Evolutionary conservation across 371 early-diverging fungal species (phyloP), one percentile per base, ranked within the genome.

Genomic region (Mortierella sp.): DNA sequence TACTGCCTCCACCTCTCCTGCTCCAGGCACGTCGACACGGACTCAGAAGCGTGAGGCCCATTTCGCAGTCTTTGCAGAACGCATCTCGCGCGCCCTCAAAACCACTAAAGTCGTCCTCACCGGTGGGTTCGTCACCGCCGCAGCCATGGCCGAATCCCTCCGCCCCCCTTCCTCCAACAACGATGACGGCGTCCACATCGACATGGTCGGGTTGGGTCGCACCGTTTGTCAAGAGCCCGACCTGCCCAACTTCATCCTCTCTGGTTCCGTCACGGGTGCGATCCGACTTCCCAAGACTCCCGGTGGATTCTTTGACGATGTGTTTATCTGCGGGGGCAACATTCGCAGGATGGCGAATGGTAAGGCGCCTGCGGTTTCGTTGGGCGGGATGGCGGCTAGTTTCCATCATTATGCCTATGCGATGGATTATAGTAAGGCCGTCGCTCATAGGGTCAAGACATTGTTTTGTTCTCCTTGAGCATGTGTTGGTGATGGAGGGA

Each of bases 61-160:
- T 34, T 79, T 75, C 24, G 80, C 80, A 24, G 75, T 79, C n/a
- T 79, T 79, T 75, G 80, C 80, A 10, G 80, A 79, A 19, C 75
- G 75, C 37, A 79, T 79, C 72, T 79, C 80, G 0, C 71, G 69
- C 14, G 72, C 74, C 19, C 64, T 79, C 50, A 64, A 54, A 5
- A 44, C 46, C 51, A 75, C 80, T 10, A 75, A 75, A 31, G 72
- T 79, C 40, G 71, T 75, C 37, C 75, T 79, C 44, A 79, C 80
- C 9, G 80, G 80, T 16, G 80, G 79, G 14, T 79, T 79, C 37
- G 71, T 71, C n/a, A 53, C 69, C 43, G 75, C 75, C 21, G 34
- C 69, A 1, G 80, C 74, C 54, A 79, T 79, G 80, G 51, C 79
- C 3, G 74, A 73, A 43, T 48, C 79, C n/a, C 37, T 79, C 61